phyloP scores from a whole-genome alignment of 2,329 filamentous ascomycete species.

The Apiospora pterosperma region DNA sequence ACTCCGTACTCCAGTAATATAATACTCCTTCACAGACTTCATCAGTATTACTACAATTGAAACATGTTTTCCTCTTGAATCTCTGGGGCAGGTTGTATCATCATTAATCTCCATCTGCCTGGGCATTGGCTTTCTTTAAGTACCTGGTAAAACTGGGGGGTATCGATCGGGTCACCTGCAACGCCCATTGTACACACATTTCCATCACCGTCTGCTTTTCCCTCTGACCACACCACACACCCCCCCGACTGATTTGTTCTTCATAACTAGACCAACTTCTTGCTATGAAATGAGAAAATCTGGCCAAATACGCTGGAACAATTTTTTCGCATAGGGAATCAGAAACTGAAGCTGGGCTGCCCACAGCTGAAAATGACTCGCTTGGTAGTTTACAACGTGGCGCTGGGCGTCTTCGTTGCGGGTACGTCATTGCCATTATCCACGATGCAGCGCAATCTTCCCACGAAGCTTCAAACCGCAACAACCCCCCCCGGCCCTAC shows the following conservation, averaged over 20 bases:
- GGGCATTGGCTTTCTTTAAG: too few relatives aligned
- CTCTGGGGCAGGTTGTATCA: too few relatives aligned
- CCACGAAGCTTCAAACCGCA: constrained; percentile 9
- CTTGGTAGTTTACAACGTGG: constrained; percentile 35
- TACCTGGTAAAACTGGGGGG: too few relatives aligned
- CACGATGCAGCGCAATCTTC: constrained; percentile 2
- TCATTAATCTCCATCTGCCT: too few relatives aligned
- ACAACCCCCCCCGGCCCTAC: constrained; percentile 3
- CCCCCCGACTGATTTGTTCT: not conserved
- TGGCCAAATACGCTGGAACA: not conserved
- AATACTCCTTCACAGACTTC: too few relatives aligned
- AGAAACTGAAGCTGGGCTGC: not conserved
- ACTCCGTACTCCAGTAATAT: too few relatives aligned
- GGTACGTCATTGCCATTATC: constrained; percentile 32
- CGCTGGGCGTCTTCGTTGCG: constrained; percentile 37
- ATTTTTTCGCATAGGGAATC: not conserved
- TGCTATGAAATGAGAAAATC: not conserved
- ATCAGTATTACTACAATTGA: too few relatives aligned
- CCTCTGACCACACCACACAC: not conserved
- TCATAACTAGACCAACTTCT: not conserved
- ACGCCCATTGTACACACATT: not conserved
- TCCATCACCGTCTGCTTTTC: not conserved
- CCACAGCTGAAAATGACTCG: constrained; percentile 33
- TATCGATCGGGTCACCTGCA: not conserved
- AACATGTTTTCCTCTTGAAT: too few relatives aligned